Percentiles rank a stretch among this genome's conserved stretches.
These are phyloP conservation scores for Penicillium chermesinum DNA, from an alignment of 495 filamentous ascomycete genomes.

Conservation along the genomic window DNA sequence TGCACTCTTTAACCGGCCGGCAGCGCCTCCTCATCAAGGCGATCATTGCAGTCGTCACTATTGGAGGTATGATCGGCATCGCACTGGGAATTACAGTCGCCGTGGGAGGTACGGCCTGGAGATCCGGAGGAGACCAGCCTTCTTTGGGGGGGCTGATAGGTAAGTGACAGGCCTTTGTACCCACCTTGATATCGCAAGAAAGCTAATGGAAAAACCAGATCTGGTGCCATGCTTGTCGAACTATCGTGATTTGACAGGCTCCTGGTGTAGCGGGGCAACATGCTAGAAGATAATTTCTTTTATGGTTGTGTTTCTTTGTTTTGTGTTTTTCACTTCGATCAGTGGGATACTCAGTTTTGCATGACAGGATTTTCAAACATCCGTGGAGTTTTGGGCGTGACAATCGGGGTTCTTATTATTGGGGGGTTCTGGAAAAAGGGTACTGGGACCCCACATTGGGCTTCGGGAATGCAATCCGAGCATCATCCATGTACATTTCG, in stretches of 20 bases:
- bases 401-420: background rate
- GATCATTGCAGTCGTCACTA: constrained; percentile 48
- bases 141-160: constrained; percentile 13
- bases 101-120: constrained; percentile 57
- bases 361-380: background rate
- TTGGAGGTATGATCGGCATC: constrained; percentile 57
- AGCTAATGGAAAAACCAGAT: too few relatives aligned
- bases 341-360: background rate
- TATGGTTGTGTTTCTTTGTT: too few relatives aligned
- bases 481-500: background rate
- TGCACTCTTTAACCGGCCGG: constrained; percentile 40
- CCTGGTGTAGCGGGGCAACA: too few relatives aligned
- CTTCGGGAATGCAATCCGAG: background rate
- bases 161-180: background rate
- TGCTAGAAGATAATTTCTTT: too few relatives aligned
- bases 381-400: background rate
- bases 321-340: background rate
- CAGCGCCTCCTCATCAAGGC: constrained; percentile 50
- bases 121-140: constrained; percentile 20
- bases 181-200: too few relatives aligned
- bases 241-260: too few relatives aligned
- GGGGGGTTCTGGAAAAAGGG: background rate
- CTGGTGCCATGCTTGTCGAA: too few relatives aligned
- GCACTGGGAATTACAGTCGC: constrained; percentile 58
- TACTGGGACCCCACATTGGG: background rate